Conservation (phyloP, 1,139 yeast species). For the Kazachstania sp. region DNA sequence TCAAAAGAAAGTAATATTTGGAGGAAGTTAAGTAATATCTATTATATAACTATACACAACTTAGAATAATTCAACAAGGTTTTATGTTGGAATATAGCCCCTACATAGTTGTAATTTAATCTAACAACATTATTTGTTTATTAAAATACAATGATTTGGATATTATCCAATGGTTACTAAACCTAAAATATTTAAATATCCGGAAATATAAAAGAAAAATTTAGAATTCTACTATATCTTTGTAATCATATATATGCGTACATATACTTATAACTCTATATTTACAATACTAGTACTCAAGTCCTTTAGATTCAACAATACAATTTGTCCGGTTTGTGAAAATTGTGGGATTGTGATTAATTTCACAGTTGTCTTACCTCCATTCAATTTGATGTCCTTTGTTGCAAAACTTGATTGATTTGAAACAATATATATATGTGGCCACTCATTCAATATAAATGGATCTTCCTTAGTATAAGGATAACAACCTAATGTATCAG, state of each 20-base stretch:
- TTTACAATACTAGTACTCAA: constrained; percentile 44
- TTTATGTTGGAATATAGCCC: too few relatives aligned
- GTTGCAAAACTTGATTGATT: constrained; percentile 54
- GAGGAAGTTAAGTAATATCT: too few relatives aligned
- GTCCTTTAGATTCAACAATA: constrained; percentile 53
- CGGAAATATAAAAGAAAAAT: neutral
- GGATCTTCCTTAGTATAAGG: constrained; percentile 82
- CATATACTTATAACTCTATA: constrained; percentile 15
- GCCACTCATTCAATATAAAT: constrained; percentile 64
- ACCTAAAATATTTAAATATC: too few relatives aligned
- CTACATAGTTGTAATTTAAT: too few relatives aligned
- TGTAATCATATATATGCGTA: neutral
- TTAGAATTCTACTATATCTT: neutral
- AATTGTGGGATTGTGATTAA: constrained; percentile 69
- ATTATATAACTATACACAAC: too few relatives aligned
- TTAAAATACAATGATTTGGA: too few relatives aligned
- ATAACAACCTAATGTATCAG: constrained; percentile 87
- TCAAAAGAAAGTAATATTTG: too few relatives aligned
- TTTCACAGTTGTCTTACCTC: constrained; percentile 34
- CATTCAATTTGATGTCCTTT: constrained; percentile 32
- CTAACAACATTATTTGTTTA: too few relatives aligned
- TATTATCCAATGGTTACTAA: too few relatives aligned
- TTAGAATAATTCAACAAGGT: too few relatives aligned
- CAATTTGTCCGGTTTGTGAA: constrained; percentile 55
- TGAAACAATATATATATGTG: constrained; percentile 81